These are phyloP conservation scores for Phaeodactylum tricornutum DNA, from an alignment of 108 stramenopile species.

Conservation along the genomic window DNA sequence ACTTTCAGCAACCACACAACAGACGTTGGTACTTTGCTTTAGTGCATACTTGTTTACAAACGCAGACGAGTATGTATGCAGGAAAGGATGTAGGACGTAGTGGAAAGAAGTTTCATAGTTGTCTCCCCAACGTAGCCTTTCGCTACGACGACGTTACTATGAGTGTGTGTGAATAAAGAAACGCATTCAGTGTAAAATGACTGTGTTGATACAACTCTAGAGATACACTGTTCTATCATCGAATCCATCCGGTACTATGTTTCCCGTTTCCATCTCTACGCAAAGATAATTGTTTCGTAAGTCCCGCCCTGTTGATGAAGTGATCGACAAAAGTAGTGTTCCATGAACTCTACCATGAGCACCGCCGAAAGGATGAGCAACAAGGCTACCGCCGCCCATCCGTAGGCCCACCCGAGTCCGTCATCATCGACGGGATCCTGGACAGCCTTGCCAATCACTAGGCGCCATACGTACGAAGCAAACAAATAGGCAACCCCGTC, in stretches of 20 bases:
- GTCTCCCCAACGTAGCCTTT: no score
- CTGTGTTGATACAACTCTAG: no score
- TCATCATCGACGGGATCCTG: slow-evolving; percentile 21
- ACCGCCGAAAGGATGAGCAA: slow-evolving; percentile 57
- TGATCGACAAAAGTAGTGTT: slow-evolving; percentile 56
- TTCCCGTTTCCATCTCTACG: slow-evolving; percentile 7
- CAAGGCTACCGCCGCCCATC: slow-evolving; percentile 75
- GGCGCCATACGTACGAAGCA: slow-evolving; percentile 52
- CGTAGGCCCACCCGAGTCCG: slow-evolving; percentile 72
- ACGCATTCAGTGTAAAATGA: no score
- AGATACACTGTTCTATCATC: not conserved
- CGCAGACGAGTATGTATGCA: no score
- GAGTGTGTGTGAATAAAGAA: no score
- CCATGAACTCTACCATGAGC: slow-evolving; percentile 74
- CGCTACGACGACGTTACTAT: no score
- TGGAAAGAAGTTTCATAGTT: no score
- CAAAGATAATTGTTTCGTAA: slow-evolving; percentile 51
- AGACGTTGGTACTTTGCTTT: no score
- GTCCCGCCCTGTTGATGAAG: slow-evolving; percentile 14
- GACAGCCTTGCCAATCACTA: slow-evolving; percentile 44
- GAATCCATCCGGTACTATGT: not conserved
- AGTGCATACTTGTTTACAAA: no score
- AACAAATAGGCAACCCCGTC: slow-evolving; percentile 69
- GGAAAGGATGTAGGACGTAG: no score
- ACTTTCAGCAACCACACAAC: no score